Conservation (phyloP, 371 early-diverging fungal species). For the Furculomyces boomerangus region DNA sequence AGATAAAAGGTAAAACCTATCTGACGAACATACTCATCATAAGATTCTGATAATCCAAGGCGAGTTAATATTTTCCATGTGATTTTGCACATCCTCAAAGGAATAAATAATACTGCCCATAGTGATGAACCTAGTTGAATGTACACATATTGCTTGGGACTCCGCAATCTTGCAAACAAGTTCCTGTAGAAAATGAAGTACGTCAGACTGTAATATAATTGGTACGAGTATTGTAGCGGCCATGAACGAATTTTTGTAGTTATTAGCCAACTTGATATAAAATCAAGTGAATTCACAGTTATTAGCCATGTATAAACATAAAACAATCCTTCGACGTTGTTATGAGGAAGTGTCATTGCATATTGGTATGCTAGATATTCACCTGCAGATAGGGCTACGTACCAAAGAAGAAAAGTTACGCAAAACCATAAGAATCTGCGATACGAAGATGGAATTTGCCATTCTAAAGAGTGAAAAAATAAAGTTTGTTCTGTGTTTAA, state of each 20-base stretch:
- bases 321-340: constrained; percentile 33
- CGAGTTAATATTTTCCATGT: constrained; percentile 24
- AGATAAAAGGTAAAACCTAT: constrained; percentile 47
- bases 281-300: constrained; percentile 42
- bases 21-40: constrained; percentile 42
- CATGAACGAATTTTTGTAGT: constrained; percentile 40
- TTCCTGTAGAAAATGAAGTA: constrained; percentile 64
- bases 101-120: constrained; percentile 55
- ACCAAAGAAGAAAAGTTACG: constrained; percentile 33
- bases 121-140: constrained; percentile 48
- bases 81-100: constrained; percentile 41
- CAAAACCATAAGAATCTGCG: constrained; percentile 57
- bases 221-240: constrained; percentile 43
- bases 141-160: constrained; percentile 36
- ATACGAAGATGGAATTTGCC: constrained; percentile 47
- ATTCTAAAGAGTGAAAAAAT: constrained; percentile 23
- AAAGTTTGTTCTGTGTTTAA: constrained; percentile 21
- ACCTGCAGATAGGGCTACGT: constrained; percentile 46
- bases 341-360: constrained; percentile 33
- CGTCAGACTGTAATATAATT: constrained; percentile 52
- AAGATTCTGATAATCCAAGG: constrained; percentile 30
- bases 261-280: constrained; percentile 40
- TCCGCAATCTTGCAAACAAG: constrained; percentile 47
- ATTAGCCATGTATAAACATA: constrained; percentile 57
- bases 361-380: constrained; percentile 43